Base-by-base conservation (phyloP, 2,329 filamentous ascomycete species). In the Neonectria ditissima region DNA sequence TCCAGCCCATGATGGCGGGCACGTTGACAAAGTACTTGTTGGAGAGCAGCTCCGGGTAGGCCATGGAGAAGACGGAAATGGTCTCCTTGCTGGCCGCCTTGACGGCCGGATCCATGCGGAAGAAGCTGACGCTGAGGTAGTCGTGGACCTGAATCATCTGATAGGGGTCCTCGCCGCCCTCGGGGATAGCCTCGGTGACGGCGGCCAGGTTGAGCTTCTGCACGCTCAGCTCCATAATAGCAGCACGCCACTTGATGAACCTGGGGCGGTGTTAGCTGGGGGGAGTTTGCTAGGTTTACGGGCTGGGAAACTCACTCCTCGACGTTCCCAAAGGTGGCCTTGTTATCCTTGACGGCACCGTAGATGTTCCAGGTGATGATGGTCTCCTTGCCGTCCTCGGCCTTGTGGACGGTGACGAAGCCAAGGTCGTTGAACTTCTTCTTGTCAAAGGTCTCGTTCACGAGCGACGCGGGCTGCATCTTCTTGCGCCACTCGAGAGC, bases 1-100 rank as follows among this genome's bases (percentile, higher is more conserved):
- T 87, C 85, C 94, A 97, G 60, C 93, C 92, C 94, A 97, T 97
- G 73, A 97, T 84, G 59, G 90, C 80, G 0, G 95, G 95, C 6
- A 97, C 93, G 74, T 97, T 97, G 81, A 97, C 92, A 76, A 97
- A 97, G 85, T 94, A 97, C 84, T 97, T 97, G 81, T 95, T 83
- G 8, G 75, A 65, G 24, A 97, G 86, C 10, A 97, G 88, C 82
- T 97, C 95, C 0, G 95, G 94, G 81, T 97, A 97, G 69, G 92
- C 92, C 70, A 87, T 89, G 55, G 90, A 87, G 77, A 97, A 93
- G 55, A 92, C 85, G 65, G 91, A 86, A 77, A 97, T 97, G 48
- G 92, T 94, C 81, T 94, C 89, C 74, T 89, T 90, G 68, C 89
- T 91, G 16, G 92, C 92, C 4, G 89, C 85, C 78, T 92, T 94